Conservation (phyloP, 768 basidiomycete species). For the Kwoniella dendrophila region DNA sequence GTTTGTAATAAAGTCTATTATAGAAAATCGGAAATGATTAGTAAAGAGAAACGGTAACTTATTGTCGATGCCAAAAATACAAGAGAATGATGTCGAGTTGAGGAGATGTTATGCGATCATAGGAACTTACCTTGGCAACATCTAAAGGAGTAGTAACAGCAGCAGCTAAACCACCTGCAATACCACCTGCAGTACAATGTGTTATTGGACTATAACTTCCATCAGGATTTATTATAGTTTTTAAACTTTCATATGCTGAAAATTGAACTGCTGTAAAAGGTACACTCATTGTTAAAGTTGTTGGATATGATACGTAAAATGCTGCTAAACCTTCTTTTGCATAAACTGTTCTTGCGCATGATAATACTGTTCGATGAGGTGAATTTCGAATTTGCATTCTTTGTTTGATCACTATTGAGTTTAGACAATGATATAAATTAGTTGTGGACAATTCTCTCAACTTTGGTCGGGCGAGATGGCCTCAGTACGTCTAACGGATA, state of each 20-base stretch:
- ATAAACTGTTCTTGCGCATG: slow-evolving; percentile 84
- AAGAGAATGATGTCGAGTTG: not conserved
- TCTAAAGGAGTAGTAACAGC: slow-evolving; percentile 95
- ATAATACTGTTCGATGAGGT: slow-evolving; percentile 78
- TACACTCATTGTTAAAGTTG: slow-evolving; percentile 92
- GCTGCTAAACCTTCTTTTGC: slow-evolving; percentile 80
- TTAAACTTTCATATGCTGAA: slow-evolving; percentile 92
- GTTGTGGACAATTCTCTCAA: no score
- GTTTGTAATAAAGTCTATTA: slow-evolving; percentile 83
- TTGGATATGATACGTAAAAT: slow-evolving; percentile 98
- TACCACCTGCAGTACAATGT: slow-evolving; percentile 86
- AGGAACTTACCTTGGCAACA: slow-evolving; percentile 71
- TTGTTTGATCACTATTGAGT: slow-evolving; percentile 86
- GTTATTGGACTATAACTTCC: slow-evolving; percentile 88
- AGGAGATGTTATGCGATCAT: not conserved
- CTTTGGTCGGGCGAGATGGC: no score
- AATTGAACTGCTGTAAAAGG: slow-evolving; percentile 99
- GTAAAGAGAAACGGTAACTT: not conserved
- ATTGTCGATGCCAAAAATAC: not conserved
- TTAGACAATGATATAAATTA: no score
- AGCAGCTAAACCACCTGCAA: slow-evolving; percentile 91
- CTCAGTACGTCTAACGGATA: no score
- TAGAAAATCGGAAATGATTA: not conserved
- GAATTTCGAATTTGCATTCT: slow-evolving; percentile 98
- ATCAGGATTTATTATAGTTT: slow-evolving; percentile 78